Evolutionary conservation across 2,329 filamentous ascomycete species (phyloP), one percentile per base, ranked within the genome.

Genomic region (Clonostachys sp.): DNA sequence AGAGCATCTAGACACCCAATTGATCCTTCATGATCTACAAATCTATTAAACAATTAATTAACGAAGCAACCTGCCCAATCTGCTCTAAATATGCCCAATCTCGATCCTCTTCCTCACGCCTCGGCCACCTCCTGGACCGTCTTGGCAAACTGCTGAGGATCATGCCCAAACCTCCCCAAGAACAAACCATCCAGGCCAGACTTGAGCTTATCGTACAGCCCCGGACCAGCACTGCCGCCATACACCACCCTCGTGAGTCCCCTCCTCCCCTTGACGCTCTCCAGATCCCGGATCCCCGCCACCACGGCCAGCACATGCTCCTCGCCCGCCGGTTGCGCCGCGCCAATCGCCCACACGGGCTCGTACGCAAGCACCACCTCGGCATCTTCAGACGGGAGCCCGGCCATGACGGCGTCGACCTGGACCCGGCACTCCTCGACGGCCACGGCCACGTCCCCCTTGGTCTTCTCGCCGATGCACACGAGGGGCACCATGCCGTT

Each of bases 261-360:
- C 12, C 67, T 68, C 44, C 84, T 71, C 17, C 60, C 60, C 49
- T 66, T 65, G 7, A 82, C 68, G 46, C 77, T 70, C 24, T 80
- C 74, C 12, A 80, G 63, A 6, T 59, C 58, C 46, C 84, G 75
- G 44, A 91, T 74, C 16, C 80, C 80, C 56, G 76, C 75, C 14
- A 87, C 83, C 3, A 94, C 87, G 36, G 73, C 77, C 5, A 85
- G 77, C 1, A 95, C 86, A 60, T 95, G 85, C 51, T 84, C 83
- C 16, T 84, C 78, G 8, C 77, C 77, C 0, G 89, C 89, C 3
- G 89, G 89, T 57, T 84, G 72, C 2, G 77, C 71, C 10, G 88
- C 84, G 1, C 89, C 89, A 64, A 94, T 95, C 1, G 89, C 89
- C 89, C 89, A 95, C 2, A 94, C 88, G 8, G 89, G 89, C 70